Percentiles rank a stretch among this genome's conserved stretches.
phyloP scores from a whole-genome alignment of 176 grass and related monocot species.

The Saccharum spontaneum region DNA sequence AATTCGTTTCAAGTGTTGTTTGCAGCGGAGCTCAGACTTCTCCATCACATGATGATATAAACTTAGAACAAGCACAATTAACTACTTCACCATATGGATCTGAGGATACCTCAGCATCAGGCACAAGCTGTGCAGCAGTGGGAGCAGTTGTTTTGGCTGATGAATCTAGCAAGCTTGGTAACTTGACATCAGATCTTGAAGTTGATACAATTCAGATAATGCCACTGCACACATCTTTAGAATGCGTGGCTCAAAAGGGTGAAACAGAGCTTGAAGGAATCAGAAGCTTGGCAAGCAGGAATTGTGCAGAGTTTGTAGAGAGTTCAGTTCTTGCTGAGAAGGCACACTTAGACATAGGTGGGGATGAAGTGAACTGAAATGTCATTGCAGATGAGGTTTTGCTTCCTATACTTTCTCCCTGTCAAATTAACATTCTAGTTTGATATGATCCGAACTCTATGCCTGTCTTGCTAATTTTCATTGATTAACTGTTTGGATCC shows the following conservation, averaged over 20 bases:
- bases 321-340: slow-evolving; percentile 26
- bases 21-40: slow-evolving; percentile 22
- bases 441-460: slow-evolving; percentile 18
- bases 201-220: slow-evolving; percentile 1
- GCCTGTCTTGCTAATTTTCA: background rate
- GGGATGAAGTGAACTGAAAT: slow-evolving; percentile 34
- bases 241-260: slow-evolving; percentile 11
- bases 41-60: slow-evolving; percentile 24
- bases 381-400: slow-evolving; percentile 52
- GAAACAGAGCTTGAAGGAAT: slow-evolving; percentile 27
- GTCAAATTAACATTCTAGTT: slow-evolving; percentile 17
- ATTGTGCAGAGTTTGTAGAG: slow-evolving; percentile 35
- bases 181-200: slow-evolving; percentile 15
- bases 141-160: slow-evolving; percentile 19
- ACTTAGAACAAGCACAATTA: slow-evolving; percentile 30
- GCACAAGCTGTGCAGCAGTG: slow-evolving; percentile 23
- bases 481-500: slow-evolving; percentile 31
- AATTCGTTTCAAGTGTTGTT: background rate
- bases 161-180: slow-evolving; percentile 24
- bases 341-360: background rate
- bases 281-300: slow-evolving; percentile 30
- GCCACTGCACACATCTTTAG: background rate
- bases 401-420: slow-evolving; percentile 35
- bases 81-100: slow-evolving; percentile 45
- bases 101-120: slow-evolving; percentile 45